A percentile compares a stretch with the other conserved stretches of the same genome.
Evolutionary conservation across 2,329 filamentous ascomycete species (phyloP).

Genomic region (Trichoderma brevicompactum): DNA sequence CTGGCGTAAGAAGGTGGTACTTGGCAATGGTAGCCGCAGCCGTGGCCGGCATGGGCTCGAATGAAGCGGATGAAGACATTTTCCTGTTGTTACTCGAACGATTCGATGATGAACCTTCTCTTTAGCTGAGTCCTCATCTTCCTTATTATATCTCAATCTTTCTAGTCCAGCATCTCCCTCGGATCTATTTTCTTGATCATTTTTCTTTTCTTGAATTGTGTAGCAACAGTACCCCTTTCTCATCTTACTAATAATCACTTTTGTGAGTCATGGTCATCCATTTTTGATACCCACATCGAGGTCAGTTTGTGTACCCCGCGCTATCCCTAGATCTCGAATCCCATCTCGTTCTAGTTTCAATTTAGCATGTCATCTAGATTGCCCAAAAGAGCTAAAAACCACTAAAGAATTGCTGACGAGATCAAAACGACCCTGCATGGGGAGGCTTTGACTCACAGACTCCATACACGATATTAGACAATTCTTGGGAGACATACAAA

Average conservation of each 20-base stretch:
- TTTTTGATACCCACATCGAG: not conserved
- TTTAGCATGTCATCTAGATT: not conserved
- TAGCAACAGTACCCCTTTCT: not conserved
- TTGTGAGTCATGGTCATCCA: conserved; percentile 16
- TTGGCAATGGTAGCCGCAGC: conserved; percentile 28
- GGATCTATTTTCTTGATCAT: not conserved
- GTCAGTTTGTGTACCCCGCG: not conserved
- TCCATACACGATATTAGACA: not conserved
- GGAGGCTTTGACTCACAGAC: conserved; percentile 7
- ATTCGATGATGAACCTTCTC: not conserved
- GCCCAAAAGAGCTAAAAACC: not conserved
- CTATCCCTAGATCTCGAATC: not conserved
- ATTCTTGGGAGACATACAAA: not conserved
- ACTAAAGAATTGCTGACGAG: not conserved
- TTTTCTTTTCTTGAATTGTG: not conserved
- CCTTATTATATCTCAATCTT: conserved; percentile 1
- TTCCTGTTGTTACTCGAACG: not conserved
- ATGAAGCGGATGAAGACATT: conserved; percentile 25
- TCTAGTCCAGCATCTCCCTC: not conserved
- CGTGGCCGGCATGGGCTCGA: conserved; percentile 28
- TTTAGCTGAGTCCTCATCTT: not conserved
- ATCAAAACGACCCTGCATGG: not conserved
- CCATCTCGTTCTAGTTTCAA: not conserved
- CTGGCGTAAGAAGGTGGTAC: conserved; percentile 14
- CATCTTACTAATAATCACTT: not conserved